Conservation (phyloP, 495 filamentous ascomycete genomes). For the Aspergillus indologenus region DNA sequence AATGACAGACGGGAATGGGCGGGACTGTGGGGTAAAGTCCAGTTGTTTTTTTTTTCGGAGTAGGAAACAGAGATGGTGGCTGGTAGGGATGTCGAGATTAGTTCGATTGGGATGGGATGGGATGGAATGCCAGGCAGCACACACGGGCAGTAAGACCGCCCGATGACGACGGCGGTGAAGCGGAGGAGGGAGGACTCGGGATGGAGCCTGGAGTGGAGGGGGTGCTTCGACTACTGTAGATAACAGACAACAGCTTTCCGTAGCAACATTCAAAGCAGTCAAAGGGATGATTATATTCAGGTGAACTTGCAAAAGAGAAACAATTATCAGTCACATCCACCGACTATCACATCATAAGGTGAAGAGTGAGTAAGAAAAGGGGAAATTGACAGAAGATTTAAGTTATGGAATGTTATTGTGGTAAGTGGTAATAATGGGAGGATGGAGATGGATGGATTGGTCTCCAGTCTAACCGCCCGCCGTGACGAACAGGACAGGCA, state of each 20-base stretch:
- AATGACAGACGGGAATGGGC: background rate
- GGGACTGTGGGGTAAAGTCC: slow-evolving; percentile 5
- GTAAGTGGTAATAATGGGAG: background rate
- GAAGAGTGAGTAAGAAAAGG: no score
- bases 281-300: no score
- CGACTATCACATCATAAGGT: background rate
- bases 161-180: background rate
- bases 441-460: no score
- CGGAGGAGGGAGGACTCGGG: background rate
- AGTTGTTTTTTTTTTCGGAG: background rate
- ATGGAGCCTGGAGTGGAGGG: no score
- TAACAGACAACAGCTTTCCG: no score
- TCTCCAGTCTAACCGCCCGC: slow-evolving; percentile 3
- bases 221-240: no score
- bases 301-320: no score
- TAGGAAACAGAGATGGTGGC: background rate
- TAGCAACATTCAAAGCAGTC: no score
- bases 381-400: no score
- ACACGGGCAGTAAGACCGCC: background rate
- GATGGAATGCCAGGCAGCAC: background rate
- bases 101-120: background rate
- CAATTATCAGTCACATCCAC: no score
- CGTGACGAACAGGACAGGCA: slow-evolving; percentile 1
- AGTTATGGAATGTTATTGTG: no score
- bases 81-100: slow-evolving; percentile 5